Evolutionary conservation across 2,329 filamentous ascomycete species (phyloP).

Genomic region (Grosmannia clavigera): DNA sequence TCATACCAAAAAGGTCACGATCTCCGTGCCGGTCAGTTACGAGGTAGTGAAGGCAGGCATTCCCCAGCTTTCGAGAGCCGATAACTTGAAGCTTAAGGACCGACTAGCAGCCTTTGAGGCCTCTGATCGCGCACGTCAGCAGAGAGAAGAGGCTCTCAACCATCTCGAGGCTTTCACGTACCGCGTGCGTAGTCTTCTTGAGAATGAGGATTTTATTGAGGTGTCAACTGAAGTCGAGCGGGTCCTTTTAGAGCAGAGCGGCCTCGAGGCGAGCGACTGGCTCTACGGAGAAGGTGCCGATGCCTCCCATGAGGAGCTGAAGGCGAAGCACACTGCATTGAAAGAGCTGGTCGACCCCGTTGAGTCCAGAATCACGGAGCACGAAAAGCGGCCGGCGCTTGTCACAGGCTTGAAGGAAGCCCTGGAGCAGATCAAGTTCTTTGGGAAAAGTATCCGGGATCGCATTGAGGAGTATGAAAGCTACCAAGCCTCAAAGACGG

Average conservation of each 20-base stretch:
- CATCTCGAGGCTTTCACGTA: constrained; percentile 92
- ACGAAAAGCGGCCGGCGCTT: constrained; percentile 55
- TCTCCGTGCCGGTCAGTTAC: constrained; percentile 40
- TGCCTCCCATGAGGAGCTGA: constrained; percentile 62
- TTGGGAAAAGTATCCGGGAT: constrained; percentile 56
- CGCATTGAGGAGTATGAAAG: constrained; percentile 58
- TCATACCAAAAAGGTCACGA: constrained; percentile 39
- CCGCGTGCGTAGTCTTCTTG: constrained; percentile 69
- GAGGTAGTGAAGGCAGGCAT: constrained; percentile 36
- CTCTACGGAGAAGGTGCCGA: constrained; percentile 75
- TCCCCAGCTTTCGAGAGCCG: constrained; percentile 34
- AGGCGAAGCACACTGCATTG: constrained; percentile 62
- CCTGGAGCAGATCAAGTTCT: constrained; percentile 58
- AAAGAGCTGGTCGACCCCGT: constrained; percentile 69
- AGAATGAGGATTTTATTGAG: constrained; percentile 60
- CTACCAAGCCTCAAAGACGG: constrained; percentile 40
- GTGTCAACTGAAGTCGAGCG: constrained; percentile 60
- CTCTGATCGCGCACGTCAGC: constrained; percentile 65
- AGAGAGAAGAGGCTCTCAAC: constrained; percentile 80
- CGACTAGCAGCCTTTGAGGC: constrained; percentile 74
- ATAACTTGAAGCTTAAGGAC: constrained; percentile 44
- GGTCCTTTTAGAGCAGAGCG: constrained; percentile 51
- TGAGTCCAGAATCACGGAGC: constrained; percentile 62
- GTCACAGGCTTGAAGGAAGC: constrained; percentile 55
- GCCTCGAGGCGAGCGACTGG: constrained; percentile 70